Base-by-base conservation (phyloP, 2,329 filamentous ascomycete species). In the Colletotrichum lini region DNA sequence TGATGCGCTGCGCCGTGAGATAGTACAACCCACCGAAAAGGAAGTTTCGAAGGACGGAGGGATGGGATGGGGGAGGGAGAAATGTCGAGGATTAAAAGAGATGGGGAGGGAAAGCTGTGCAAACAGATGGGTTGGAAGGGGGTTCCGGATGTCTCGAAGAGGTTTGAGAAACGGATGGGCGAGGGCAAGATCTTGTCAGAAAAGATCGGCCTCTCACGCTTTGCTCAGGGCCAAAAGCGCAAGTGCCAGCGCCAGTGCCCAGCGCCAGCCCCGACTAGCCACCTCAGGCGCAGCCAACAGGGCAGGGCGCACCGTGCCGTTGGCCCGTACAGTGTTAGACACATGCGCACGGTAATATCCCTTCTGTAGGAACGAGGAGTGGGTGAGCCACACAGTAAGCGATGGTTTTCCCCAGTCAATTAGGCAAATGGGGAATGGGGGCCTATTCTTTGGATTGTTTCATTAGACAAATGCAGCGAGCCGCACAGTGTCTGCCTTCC, bases 121-220 rank as follows among this genome's bases (percentile, higher is more conserved):
- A 72, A 70, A 70, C 50, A 65, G 59, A 70, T 61, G 66, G 56
- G 54, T 67, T 73, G 61, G 71, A 67, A 73, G 62, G 71, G 63
- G 63, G 71, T 58, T 64, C 62, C 62, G 67, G 67, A 67, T 73
- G 71, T 73, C 67, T 73, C 67, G 71, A 67, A 72, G 74, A 73
- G 72, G 75, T 77, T 76, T 76, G 73, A 75, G 67, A 74, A 66
- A 45, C 54, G 64, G 65, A 45, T 68, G 70, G 65, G 61, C 69
- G 75, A 74, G 64, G 75, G 72, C 72, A 76, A 75, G 76, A 65
- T 73, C 69, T 73, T 72, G 73, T 21, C 62, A 71, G 73, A 75
- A 73, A 73, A 73, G 65, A 73, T 67, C 65, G 60, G 69, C 65
- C 35, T 54, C 65, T 73, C 47, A 58, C 71, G 52, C 70, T 58